phyloP scores from a whole-genome alignment of 148 eudicot genomes.

The Amaranthus palmeri region DNA sequence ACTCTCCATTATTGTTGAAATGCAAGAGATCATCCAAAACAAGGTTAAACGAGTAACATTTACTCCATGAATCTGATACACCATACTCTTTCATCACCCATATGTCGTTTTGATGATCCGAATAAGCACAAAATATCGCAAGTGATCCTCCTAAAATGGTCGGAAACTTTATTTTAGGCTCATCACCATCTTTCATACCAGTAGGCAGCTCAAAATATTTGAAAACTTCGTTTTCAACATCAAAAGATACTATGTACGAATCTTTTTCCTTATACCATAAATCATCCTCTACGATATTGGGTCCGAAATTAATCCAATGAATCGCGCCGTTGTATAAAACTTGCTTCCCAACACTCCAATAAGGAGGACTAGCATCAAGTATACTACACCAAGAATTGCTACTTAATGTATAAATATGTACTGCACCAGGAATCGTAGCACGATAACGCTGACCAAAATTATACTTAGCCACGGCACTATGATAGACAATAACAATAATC shows the following conservation, averaged over 20 bases:
- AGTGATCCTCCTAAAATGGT: conserved; percentile 13
- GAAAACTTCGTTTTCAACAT: conserved; percentile 14
- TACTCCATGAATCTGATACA: conserved; percentile 17
- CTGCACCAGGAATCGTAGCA: conserved; percentile 1
- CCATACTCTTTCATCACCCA: conserved; percentile 31
- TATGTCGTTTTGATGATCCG: not conserved
- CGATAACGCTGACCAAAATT: not conserved
- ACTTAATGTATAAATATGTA: conserved; percentile 17
- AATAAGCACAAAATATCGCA: conserved; percentile 8
- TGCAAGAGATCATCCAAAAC: not conserved
- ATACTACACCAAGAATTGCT: conserved; percentile 15
- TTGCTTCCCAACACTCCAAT: conserved; percentile 16
- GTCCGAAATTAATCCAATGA: conserved; percentile 22
- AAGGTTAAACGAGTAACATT: conserved; percentile 5
- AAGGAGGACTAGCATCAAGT: conserved; percentile 6
- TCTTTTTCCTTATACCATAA: not conserved
- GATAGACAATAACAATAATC: conserved; percentile 16
- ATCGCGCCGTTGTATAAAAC: conserved; percentile 13
- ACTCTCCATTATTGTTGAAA: conserved; percentile 21
- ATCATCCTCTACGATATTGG: not conserved
- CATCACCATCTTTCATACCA: not conserved
- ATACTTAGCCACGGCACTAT: not conserved
- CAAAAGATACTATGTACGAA: conserved; percentile 20
- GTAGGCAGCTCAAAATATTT: conserved; percentile 8
- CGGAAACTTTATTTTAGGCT: not conserved